These are phyloP conservation scores for Cytospora schulzeri DNA, from an alignment of 2,329 filamentous ascomycete genomes.

Conservation along the genomic window DNA sequence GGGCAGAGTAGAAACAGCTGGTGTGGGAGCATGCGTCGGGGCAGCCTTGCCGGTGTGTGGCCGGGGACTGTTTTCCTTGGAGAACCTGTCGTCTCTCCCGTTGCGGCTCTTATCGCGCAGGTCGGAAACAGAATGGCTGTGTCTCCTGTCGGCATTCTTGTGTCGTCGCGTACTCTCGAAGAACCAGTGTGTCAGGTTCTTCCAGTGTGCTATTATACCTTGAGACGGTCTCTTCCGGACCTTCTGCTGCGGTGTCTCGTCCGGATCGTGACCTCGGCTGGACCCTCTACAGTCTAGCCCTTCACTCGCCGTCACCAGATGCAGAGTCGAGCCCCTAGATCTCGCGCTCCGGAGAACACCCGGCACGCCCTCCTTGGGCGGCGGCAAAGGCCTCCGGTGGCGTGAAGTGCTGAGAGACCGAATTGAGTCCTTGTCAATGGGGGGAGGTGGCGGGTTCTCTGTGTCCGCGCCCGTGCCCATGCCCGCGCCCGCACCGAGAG, in stretches of 20 bases:
- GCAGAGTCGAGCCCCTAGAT: conserved; percentile 81
- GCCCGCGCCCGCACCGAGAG: conserved; percentile 38
- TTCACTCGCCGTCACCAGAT: conserved; percentile 73
- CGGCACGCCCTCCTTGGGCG: conserved; percentile 78
- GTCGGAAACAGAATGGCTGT: conserved; percentile 62
- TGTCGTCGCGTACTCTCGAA: conserved; percentile 59
- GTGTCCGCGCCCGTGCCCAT: conserved; percentile 33
- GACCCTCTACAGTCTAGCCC: conserved; percentile 43
- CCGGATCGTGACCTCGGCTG: conserved; percentile 34
- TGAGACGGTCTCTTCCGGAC: conserved; percentile 60
- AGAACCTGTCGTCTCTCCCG: conserved; percentile 43
- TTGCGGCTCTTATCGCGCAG: conserved; percentile 53
- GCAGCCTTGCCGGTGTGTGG: conserved; percentile 64
- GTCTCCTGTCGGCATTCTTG: conserved; percentile 50
- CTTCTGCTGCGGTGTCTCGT: conserved; percentile 44
- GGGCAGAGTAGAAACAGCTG: conserved; percentile 48
- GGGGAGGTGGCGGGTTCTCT: conserved; percentile 61
- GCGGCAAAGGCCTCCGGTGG: conserved; percentile 73
- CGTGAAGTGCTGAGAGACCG: conserved; percentile 77
- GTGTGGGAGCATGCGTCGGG: conserved; percentile 40
- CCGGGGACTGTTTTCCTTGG: conserved; percentile 57
- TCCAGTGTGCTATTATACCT: conserved; percentile 62
- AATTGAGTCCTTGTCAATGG: conserved; percentile 77
- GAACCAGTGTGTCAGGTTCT: conserved; percentile 66
- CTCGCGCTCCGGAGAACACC: conserved; percentile 66